These are phyloP conservation scores for Fusarium tuaranense DNA, from an alignment of 2,329 filamentous ascomycete genomes.

Conservation along the genomic window DNA sequence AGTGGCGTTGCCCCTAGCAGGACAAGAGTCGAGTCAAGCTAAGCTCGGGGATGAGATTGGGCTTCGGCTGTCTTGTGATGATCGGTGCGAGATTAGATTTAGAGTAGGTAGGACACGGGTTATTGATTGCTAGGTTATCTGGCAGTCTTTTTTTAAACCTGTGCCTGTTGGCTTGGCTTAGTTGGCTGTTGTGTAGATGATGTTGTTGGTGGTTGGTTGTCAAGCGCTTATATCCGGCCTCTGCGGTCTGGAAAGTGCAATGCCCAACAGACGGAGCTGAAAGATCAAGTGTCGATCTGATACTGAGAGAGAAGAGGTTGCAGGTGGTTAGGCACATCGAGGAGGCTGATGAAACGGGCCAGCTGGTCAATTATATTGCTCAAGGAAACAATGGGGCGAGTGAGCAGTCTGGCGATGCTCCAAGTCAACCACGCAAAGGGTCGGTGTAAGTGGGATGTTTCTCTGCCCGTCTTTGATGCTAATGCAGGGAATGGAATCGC, in stretches of 20 bases:
- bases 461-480: constrained; percentile 5
- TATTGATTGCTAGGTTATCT: constrained; percentile 7
- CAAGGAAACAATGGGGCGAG: constrained; percentile 2
- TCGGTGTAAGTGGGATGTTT: constrained; percentile 38
- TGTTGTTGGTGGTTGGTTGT: constrained; percentile 3
- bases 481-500: constrained; percentile 22
- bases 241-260: background rate
- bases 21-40: constrained; percentile 24
- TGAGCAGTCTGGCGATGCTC: background rate
- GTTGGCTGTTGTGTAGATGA: background rate
- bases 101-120: constrained; percentile 4
- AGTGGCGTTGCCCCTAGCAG: constrained; percentile 36
- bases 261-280: background rate
- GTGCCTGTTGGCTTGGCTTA: background rate
- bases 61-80: constrained; percentile 27
- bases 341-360: constrained; percentile 12
- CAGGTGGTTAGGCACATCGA: background rate
- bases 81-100: constrained; percentile 18
- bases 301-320: constrained; percentile 4
- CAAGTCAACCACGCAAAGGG: constrained; percentile 20
- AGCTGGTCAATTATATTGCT: constrained; percentile 17
- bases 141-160: constrained; percentile 15
- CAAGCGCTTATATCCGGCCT: constrained; percentile 9
- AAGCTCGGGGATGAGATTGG: constrained; percentile 16
- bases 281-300: constrained; percentile 6